Conservation (phyloP, 768 basidiomycete genomes). For the Tubosaeta sp. region DNA sequence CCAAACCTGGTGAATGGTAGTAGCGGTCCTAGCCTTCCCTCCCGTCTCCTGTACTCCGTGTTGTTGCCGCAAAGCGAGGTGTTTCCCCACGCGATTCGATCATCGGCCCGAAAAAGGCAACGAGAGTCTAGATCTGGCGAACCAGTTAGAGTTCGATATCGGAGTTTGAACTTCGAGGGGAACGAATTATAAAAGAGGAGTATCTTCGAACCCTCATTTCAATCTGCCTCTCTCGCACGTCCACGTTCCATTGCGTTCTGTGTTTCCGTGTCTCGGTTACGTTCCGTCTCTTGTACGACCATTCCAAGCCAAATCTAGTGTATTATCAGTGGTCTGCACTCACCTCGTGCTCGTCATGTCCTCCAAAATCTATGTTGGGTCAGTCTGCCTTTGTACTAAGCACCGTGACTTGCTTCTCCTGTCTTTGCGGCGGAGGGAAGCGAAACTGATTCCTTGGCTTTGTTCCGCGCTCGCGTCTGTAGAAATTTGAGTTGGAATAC, state of each 20-base stretch:
- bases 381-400: constrained; percentile 63
- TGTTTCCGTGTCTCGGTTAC: constrained; percentile 54
- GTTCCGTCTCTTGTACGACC: constrained; percentile 50
- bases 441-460: constrained; percentile 54
- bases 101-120: constrained; percentile 18
- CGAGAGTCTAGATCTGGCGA: constrained; percentile 18
- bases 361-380: constrained; percentile 90
- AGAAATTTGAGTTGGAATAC: constrained; percentile 97
- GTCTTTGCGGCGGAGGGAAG: constrained; percentile 38
- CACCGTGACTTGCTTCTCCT: constrained; percentile 41
- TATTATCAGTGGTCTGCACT: constrained; percentile 37
- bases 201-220: constrained; percentile 28
- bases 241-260: constrained; percentile 43
- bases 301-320: constrained; percentile 46
- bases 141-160: constrained; percentile 32
- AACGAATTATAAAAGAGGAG: constrained; percentile 41
- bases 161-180: constrained; percentile 46
- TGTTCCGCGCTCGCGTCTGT: constrained; percentile 42
- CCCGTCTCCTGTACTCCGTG: background rate
- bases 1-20: background rate
- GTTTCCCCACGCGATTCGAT: constrained; percentile 18
- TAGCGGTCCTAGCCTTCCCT: background rate
- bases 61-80: background rate
- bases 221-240: constrained; percentile 43
- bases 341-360: constrained; percentile 45